Percentiles rank a stretch among this genome's conserved stretches.
These are phyloP conservation scores for Diplodia mutila DNA, from an alignment of 2,329 filamentous ascomycete species.

Conservation along the genomic window DNA sequence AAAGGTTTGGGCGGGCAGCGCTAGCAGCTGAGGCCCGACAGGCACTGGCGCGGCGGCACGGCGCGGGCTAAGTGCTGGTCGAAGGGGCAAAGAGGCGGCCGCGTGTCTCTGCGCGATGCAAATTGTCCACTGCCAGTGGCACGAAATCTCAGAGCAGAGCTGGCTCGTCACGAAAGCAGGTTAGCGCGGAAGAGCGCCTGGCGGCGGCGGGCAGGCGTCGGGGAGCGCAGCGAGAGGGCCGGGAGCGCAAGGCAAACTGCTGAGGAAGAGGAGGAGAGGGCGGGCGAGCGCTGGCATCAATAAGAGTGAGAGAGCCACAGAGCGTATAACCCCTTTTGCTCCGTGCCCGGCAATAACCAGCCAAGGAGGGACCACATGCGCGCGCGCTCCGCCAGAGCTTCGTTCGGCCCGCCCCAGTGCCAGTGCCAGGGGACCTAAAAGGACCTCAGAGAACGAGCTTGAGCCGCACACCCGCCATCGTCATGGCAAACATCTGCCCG, in stretches of 20 bases:
- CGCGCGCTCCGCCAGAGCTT: slow-evolving; percentile 1
- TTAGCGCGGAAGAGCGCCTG: slow-evolving; percentile 25
- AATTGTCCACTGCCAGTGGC: not conserved
- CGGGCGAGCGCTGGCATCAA: slow-evolving; percentile 11
- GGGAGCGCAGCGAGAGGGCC: slow-evolving; percentile 9
- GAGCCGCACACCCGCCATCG: slow-evolving; percentile 20
- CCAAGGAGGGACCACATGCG: slow-evolving; percentile 16
- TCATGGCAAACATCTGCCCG: slow-evolving; percentile 13
- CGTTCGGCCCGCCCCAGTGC: slow-evolving; percentile 7
- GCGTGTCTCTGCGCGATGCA: slow-evolving; percentile 18
- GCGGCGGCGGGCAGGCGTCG: slow-evolving; percentile 11
- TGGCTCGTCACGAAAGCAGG: slow-evolving; percentile 14
- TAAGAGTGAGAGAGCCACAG: slow-evolving; percentile 15
- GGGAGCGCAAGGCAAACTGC: not conserved
- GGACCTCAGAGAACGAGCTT: slow-evolving; percentile 2
- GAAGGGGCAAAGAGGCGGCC: slow-evolving; percentile 8
- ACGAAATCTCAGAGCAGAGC: slow-evolving; percentile 20
- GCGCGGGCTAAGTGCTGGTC: slow-evolving; percentile 9
- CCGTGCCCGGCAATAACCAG: slow-evolving; percentile 9
- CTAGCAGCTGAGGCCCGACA: slow-evolving; percentile 17
- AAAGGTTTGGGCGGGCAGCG: slow-evolving; percentile 3
- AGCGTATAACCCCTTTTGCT: slow-evolving; percentile 19
- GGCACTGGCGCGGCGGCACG: slow-evolving; percentile 21
- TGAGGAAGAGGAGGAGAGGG: not conserved
- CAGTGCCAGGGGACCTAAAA: too few species aligned